These are phyloP conservation scores for Thalassiosira pacifica DNA, from an alignment of 352 stramenopile species.

Conservation along the genomic window DNA sequence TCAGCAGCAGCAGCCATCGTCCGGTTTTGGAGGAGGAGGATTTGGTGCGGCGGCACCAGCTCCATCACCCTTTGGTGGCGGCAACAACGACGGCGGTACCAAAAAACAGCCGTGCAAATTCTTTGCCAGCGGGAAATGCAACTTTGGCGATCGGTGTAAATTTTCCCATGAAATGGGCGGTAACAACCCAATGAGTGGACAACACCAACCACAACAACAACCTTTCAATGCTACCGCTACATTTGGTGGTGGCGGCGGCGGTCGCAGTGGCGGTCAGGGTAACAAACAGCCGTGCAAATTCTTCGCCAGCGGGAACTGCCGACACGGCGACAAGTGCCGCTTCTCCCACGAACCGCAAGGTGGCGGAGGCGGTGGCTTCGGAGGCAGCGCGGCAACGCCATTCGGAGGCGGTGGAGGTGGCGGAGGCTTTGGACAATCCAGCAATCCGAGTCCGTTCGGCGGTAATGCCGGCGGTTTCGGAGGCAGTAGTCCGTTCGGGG, in stretches of 20 bases:
- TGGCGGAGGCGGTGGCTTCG: not conserved
- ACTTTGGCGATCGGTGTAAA: slow-evolving; percentile 78
- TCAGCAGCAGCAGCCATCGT: not conserved
- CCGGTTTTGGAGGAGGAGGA: not conserved
- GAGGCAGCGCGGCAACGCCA: no score
- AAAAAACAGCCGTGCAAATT: slow-evolving; percentile 79
- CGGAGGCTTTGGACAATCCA: slow-evolving; percentile 9
- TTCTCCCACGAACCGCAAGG: slow-evolving; percentile 14
- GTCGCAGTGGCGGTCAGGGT: not conserved
- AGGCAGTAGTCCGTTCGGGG: slow-evolving; percentile 17
- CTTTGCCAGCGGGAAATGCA: slow-evolving; percentile 77
- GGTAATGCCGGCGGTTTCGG: slow-evolving; percentile 1
- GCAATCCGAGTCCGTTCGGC: slow-evolving; percentile 16
- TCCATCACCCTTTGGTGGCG: slow-evolving; percentile 60
- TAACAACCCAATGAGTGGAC: not conserved
- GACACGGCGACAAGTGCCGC: not conserved
- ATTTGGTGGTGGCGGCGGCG: slow-evolving; percentile 22
- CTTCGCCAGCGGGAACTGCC: slow-evolving; percentile 16
- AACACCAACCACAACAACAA: not conserved
- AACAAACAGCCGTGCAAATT: slow-evolving; percentile 10
- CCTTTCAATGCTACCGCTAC: not conserved
- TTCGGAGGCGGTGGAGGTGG: no score
- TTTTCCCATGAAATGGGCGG: slow-evolving; percentile 75
- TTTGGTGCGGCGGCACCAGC: slow-evolving; percentile 13
- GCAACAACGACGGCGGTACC: slow-evolving; percentile 3